These are phyloP conservation scores for Jackrogersella multiformis DNA, from an alignment of 495 filamentous ascomycete genomes.

Conservation along the genomic window DNA sequence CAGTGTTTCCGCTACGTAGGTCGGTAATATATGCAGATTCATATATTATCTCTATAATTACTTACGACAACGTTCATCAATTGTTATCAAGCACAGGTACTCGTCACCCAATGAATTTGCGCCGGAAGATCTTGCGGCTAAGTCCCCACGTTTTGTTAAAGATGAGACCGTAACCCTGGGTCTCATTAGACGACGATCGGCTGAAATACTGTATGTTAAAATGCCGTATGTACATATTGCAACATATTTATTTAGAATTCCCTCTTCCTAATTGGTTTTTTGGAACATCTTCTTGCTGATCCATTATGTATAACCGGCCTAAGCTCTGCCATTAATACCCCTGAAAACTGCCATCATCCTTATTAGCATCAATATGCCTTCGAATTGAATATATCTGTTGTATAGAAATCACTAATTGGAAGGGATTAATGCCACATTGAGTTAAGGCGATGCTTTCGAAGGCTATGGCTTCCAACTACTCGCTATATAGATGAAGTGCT, in stretches of 20 bases:
- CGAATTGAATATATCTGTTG: neutral
- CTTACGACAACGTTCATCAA: slow-evolving; percentile 11
- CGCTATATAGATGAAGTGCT: too few relatives aligned
- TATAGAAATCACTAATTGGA: too few relatives aligned
- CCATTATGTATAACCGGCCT: neutral
- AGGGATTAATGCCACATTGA: too few relatives aligned
- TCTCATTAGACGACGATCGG: neutral
- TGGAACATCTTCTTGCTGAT: neutral
- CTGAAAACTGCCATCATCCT: neutral
- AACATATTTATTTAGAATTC: neutral
- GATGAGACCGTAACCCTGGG: slow-evolving; percentile 17
- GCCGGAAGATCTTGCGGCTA: slow-evolving; percentile 31
- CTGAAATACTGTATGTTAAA: slow-evolving; percentile 9
- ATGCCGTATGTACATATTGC: slow-evolving; percentile 1
- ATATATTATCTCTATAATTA: neutral
- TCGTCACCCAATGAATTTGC: slow-evolving; percentile 1
- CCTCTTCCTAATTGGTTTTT: neutral
- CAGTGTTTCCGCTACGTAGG: neutral
- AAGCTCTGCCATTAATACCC: neutral
- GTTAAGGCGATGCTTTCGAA: too few relatives aligned
- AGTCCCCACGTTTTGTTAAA: slow-evolving; percentile 14
- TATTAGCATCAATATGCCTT: neutral
- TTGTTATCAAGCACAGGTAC: neutral
- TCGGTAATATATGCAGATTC: neutral
- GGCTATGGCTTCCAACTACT: too few relatives aligned